Percentiles rank a stretch among this genome's conserved stretches.
phyloP scores from a whole-genome alignment of 768 basidiomycete genomes.

The Amanita molliuscula region DNA sequence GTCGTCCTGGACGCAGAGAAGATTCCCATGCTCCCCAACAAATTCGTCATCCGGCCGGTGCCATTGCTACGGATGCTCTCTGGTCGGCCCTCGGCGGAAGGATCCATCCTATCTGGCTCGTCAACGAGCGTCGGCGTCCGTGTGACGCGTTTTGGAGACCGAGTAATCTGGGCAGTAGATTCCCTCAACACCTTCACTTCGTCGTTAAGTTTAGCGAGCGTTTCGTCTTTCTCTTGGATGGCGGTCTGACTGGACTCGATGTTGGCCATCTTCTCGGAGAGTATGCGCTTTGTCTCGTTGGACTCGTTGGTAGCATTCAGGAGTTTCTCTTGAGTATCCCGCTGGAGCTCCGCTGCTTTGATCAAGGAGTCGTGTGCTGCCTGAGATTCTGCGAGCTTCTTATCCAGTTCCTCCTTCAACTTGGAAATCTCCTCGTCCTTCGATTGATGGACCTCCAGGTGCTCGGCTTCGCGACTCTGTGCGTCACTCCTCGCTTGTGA shows the following conservation, averaged over 20 bases:
- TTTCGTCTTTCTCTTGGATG: constrained; percentile 1
- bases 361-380: neutral
- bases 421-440: neutral
- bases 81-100: constrained; percentile 1
- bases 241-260: neutral
- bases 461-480: neutral
- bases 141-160: neutral
- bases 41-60: neutral
- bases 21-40: neutral
- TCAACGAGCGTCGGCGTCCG: neutral
- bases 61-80: neutral
- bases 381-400: neutral
- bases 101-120: neutral
- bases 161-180: neutral
- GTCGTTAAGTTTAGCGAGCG: neutral
- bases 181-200: neutral
- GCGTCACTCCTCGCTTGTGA: neutral
- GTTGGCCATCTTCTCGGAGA: neutral
- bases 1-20: neutral
- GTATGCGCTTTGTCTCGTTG: neutral
- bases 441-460: neutral
- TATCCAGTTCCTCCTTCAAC: neutral
- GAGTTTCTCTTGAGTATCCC: neutral
- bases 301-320: neutral
- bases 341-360: constrained; percentile 1